These are phyloP conservation scores for Warburgia ugandensis DNA, from an alignment of 164 flowering plant genomes.

Conservation along the genomic window DNA sequence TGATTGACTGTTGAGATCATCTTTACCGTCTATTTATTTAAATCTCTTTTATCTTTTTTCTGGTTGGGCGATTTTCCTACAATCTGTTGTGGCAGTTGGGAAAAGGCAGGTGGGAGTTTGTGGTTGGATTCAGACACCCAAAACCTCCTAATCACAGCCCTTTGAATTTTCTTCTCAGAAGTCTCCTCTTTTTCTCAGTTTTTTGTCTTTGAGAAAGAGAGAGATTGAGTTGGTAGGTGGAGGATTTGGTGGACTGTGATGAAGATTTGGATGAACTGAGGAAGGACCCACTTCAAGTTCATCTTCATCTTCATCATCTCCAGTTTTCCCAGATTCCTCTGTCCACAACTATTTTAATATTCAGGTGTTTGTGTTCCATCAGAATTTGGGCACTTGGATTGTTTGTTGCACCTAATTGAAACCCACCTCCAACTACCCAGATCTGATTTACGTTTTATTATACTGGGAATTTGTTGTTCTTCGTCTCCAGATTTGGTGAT, in stretches of 20 bases:
- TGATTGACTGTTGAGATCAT: too few relatives aligned
- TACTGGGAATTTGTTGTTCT: background rate
- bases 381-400: background rate
- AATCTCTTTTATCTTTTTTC: constrained; percentile 2
- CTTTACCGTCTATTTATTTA: too few relatives aligned
- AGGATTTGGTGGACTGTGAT: constrained; percentile 16
- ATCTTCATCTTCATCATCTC: constrained; percentile 15
- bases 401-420: constrained; percentile 17
- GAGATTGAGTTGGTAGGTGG: constrained; percentile 10
- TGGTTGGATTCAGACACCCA: background rate
- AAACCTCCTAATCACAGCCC: constrained; percentile 1
- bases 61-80: constrained; percentile 13
- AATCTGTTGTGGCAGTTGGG: constrained; percentile 23
- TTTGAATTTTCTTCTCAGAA: background rate
- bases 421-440: constrained; percentile 21
- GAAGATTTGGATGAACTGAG: constrained; percentile 19
- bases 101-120: constrained; percentile 9
- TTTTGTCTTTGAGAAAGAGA: constrained; percentile 2
- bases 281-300: constrained; percentile 23
- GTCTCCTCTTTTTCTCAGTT: background rate
- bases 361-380: background rate
- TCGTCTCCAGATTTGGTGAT: constrained; percentile 7
- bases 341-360: background rate
- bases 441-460: constrained; percentile 13
- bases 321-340: constrained; percentile 5